Evolutionary conservation across 2,329 filamentous ascomycete species (phyloP).

Genomic region (Botrytis squamosa): DNA sequence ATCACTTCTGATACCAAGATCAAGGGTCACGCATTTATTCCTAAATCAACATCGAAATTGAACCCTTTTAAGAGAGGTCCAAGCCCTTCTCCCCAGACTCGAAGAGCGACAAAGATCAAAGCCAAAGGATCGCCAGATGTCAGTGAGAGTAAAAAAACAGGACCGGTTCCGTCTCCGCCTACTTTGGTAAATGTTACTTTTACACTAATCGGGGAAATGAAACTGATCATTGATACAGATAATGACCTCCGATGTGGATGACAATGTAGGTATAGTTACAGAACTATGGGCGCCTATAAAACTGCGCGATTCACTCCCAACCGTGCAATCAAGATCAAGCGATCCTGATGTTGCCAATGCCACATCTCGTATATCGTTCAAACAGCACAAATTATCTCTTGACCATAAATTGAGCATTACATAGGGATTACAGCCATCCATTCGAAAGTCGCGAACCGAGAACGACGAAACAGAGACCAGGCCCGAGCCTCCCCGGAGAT

Average conservation of each 20-base stretch:
- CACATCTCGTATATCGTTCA: neutral
- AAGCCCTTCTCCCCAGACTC: neutral
- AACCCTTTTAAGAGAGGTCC: neutral
- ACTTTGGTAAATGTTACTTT: neutral
- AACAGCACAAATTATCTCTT: neutral
- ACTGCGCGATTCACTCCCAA: neutral
- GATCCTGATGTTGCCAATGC: too few relatives aligned
- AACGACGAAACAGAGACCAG: neutral
- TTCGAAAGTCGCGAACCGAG: neutral
- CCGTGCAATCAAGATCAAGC: neutral
- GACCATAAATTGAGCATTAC: neutral
- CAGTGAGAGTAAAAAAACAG: neutral
- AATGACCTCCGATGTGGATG: neutral
- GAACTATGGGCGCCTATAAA: neutral
- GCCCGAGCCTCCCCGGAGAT: neutral
- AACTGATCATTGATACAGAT: neutral
- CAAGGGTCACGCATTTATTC: neutral
- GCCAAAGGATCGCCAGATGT: too few relatives aligned
- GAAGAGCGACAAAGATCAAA: neutral
- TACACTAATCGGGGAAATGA: neutral
- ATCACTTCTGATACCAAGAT: neutral
- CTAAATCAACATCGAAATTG: neutral
- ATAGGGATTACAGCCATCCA: neutral
- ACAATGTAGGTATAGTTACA: neutral
- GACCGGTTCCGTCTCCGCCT: neutral